These are phyloP conservation scores for Penium margaritaceum DNA, from an alignment of 139 green algal species.

Conservation along the genomic window DNA sequence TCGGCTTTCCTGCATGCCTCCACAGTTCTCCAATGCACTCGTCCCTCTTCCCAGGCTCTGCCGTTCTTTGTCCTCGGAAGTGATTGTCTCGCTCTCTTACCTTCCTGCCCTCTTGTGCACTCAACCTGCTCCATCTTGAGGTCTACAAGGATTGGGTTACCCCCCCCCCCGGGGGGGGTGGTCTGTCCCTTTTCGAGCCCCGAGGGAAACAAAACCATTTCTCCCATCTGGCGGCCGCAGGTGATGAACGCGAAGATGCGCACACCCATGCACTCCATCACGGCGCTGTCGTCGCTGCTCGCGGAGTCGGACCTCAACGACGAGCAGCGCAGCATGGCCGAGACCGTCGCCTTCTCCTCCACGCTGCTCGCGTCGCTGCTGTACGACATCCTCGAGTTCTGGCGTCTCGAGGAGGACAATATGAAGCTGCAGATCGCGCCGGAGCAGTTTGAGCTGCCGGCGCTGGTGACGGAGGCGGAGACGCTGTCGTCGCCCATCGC, in stretches of 20 bases:
- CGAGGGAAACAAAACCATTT: no score
- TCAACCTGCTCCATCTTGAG: no score
- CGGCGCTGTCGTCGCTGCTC: slow-evolving; percentile 34
- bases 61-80: no score
- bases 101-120: no score
- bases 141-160: no score
- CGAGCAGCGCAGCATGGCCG: slow-evolving; percentile 27
- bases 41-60: no score
- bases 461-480: slow-evolving; percentile 16
- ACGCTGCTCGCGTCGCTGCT: slow-evolving; percentile 29
- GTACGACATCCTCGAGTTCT: slow-evolving; percentile 45
- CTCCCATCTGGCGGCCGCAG: no score
- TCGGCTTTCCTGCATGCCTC: no score
- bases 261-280: slow-evolving; percentile 44
- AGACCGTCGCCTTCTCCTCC: slow-evolving; percentile 21
- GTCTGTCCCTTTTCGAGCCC: no score
- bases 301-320: slow-evolving; percentile 22
- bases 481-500: slow-evolving; percentile 17
- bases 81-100: no score
- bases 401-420: slow-evolving; percentile 38
- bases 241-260: slow-evolving; percentile 46
- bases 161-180: no score
- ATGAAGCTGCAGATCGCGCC: slow-evolving; percentile 16
- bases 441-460: slow-evolving; percentile 26
- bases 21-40: no score